Base-by-base conservation (phyloP, 257 asterid species). In the Capsicum chinense region DNA sequence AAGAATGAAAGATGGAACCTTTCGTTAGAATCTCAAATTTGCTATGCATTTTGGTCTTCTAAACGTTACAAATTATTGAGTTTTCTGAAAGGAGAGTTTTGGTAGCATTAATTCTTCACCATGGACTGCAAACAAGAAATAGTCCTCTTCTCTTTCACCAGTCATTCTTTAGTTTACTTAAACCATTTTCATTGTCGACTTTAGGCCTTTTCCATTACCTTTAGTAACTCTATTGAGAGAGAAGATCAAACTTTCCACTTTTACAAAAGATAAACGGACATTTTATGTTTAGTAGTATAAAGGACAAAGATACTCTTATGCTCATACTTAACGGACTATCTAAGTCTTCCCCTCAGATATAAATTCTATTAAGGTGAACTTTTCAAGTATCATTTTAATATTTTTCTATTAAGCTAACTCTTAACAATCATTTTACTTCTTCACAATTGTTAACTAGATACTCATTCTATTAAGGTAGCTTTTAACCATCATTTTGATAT, bases 81-180 rank as follows among this genome's bases (percentile, higher is more conserved):
- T 67, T 67, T 35, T 35, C 76, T 37, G 12, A 67, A 67, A 37
- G 12, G 52, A 37, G 76, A 67, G 76, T 35, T 67, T 35, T 67
- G 52, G 50, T 67, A 67, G 76, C 19, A 35, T 21, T 67, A 67
- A 67, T 67, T 67, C 50, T 14, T 67, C 76, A 67, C 52, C 47
- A 15, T 67, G 76, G 76, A 26, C 76, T 35, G 21, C 3, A 3
- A 67, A 67, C 21, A 67, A 42, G 47, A 67, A 67, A 67, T 7
- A 6, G 19, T 67, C 42, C 71, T 26, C 50, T 15, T 67, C 71
- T 66, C 76, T 67, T 37, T 14, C 50, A 67, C 14, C 7, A 0
- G 52, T 37, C 12, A 21, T 67, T 35, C 48, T 67, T 66, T 66
- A 12, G 71, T 66, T 66, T 66, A 66, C 16, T 33, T 64, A 26